Conservation (phyloP, 441 rosid genomes). For the California macrophylla region DNA sequence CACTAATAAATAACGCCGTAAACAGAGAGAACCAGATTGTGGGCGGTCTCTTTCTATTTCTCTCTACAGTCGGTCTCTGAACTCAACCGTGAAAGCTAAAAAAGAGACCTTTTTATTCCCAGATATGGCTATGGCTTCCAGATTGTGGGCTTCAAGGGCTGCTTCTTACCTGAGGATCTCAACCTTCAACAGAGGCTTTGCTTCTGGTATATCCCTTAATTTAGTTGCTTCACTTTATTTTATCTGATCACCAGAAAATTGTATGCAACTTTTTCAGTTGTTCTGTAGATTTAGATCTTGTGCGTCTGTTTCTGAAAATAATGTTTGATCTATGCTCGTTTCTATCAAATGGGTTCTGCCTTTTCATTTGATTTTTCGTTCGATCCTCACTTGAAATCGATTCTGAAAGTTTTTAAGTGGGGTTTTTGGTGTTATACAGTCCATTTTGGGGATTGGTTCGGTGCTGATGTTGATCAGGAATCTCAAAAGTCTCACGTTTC, state of each 20-base stretch:
- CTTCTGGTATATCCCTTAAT: constrained; percentile 41
- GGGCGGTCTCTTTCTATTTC: too few species aligned
- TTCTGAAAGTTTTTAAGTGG: not conserved
- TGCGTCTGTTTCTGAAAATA: not conserved
- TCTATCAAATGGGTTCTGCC: not conserved
- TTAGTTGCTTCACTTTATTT: not conserved
- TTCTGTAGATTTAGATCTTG: constrained; percentile 17
- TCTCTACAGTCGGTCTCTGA: too few species aligned
- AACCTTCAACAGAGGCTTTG: constrained; percentile 46
- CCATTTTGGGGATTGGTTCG: not conserved
- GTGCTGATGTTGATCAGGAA: not conserved
- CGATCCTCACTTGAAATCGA: not conserved
- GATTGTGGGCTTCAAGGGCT: constrained; percentile 70
- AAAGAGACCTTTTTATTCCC: not conserved
- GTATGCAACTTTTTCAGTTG: not conserved
- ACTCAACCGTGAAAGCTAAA: not conserved
- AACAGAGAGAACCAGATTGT: not conserved
- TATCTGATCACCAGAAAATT: not conserved
- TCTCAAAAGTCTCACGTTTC: too few species aligned
- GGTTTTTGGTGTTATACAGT: not conserved
- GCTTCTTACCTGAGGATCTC: constrained; percentile 86
- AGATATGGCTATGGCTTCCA: constrained; percentile 42
- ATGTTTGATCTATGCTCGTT: constrained; percentile 15
- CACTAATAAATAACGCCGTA: not conserved
- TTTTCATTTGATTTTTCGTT: constrained; percentile 14